Conservation (phyloP, 1,284 basidiomycete species). For the Cerioporus squamosus region DNA sequence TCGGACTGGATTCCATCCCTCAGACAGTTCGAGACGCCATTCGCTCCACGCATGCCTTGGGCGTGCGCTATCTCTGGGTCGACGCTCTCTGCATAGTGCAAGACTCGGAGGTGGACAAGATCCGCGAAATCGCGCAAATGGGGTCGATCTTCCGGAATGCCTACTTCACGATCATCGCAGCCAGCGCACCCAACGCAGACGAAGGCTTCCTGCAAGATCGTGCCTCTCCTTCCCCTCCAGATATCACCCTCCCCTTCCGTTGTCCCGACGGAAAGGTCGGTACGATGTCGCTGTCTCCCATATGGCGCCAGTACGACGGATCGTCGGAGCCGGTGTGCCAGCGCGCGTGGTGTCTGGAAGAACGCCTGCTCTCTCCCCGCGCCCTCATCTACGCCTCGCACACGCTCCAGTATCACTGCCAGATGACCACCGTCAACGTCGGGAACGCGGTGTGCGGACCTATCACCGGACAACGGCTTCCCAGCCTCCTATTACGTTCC, state of each 20-base stretch:
- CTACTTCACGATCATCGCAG: conserved; percentile 15
- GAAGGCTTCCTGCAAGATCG: conserved; percentile 15
- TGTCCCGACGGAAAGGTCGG: conserved; percentile 8
- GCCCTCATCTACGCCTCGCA: conserved; percentile 18
- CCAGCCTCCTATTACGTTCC: conserved; percentile 7
- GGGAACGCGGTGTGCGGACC: conserved; percentile 12
- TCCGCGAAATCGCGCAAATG: conserved; percentile 6
- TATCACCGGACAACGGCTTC: conserved; percentile 1
- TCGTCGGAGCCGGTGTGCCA: conserved; percentile 8
- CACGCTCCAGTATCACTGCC: conserved; percentile 20
- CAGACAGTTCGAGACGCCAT: conserved; percentile 15
- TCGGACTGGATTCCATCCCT: conserved; percentile 1
- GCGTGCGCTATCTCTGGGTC: conserved; percentile 16
- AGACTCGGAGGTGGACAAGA: conserved; percentile 9
- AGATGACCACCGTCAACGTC: conserved; percentile 9
- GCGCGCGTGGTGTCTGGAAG: conserved; percentile 21
- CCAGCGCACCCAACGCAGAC: conserved; percentile 4
- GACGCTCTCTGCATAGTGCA: conserved; percentile 11
- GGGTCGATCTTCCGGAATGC: conserved; percentile 4
- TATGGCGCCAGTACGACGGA: conserved; percentile 12
- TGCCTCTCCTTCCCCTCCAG: neutral
- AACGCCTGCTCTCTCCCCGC: conserved; percentile 16
- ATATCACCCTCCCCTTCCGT: conserved; percentile 9
- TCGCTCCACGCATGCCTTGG: conserved; percentile 7
- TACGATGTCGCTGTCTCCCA: conserved; percentile 9